These are phyloP conservation scores for Mycena albidolilacea DNA, from an alignment of 768 basidiomycete species.

Conservation along the genomic window DNA sequence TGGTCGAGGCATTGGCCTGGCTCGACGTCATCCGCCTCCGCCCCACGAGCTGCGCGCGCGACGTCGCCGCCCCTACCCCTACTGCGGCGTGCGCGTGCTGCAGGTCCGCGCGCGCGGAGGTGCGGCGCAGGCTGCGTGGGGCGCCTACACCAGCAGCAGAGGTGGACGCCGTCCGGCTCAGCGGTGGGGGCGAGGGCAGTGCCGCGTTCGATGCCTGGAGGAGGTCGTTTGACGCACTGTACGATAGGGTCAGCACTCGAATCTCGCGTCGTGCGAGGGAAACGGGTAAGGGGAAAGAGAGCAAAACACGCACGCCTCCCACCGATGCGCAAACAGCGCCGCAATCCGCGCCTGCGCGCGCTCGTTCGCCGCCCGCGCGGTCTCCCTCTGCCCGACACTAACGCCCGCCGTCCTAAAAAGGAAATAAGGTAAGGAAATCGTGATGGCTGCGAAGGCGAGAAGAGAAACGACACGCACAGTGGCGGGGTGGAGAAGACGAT, in stretches of 20 bases:
- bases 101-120: constrained; percentile 8
- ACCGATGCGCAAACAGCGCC: constrained; percentile 9
- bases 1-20: too few relatives aligned
- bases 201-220: not conserved
- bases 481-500: constrained; percentile 14
- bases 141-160: not conserved
- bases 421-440: not conserved
- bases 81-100: not conserved
- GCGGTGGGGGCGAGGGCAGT: not conserved
- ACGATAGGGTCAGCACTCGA: not conserved
- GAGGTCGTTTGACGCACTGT: not conserved
- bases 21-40: not conserved
- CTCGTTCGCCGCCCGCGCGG: not conserved
- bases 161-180: not conserved
- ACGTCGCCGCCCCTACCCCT: not conserved
- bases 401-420: constrained; percentile 10
- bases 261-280: not conserved
- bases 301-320: not conserved
- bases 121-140: constrained; percentile 4
- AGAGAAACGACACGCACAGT: not conserved
- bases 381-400: not conserved
- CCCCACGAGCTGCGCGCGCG: constrained; percentile 14
- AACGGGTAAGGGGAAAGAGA: too few relatives aligned
- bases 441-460: not conserved
- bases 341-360: not conserved